A percentile compares a stretch with the other conserved stretches of the same genome.
phyloP scores from a whole-genome alignment of 805 yeast genomes.

The Sungouiella thailandica region DNA sequence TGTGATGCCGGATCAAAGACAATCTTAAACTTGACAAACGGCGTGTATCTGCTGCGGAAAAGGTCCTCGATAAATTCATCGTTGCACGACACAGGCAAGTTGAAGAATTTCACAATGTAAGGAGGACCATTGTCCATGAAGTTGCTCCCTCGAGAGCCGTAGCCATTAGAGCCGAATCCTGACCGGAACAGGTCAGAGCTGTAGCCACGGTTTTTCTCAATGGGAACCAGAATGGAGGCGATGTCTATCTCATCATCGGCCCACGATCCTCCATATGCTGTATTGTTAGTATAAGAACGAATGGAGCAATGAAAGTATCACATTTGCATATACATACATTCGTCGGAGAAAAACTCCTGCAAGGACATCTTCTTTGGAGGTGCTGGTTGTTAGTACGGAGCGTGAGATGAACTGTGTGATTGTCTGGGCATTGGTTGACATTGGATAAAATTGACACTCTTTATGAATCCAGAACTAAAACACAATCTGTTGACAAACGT shows the following conservation, averaged over 20 bases:
- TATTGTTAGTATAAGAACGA: constrained; percentile 14
- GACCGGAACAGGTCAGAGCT: constrained; percentile 5
- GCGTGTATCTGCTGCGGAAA: constrained; percentile 58
- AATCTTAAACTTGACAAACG: constrained; percentile 54
- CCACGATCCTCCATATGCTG: constrained; percentile 45
- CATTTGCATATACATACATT: constrained; percentile 30
- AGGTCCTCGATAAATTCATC: constrained; percentile 52
- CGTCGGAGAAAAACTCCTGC: constrained; percentile 42
- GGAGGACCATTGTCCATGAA: constrained; percentile 44
- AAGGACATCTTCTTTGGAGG: constrained; percentile 45
- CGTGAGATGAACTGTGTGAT: background rate
- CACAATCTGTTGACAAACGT: too few species aligned
- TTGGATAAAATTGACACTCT: too few species aligned
- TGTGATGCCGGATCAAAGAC: constrained; percentile 47
- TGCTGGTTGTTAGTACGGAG: constrained; percentile 17
- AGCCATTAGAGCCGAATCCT: constrained; percentile 5
- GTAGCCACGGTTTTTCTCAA: constrained; percentile 31
- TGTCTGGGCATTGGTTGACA: too few species aligned
- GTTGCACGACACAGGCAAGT: constrained; percentile 53
- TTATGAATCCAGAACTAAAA: too few species aligned
- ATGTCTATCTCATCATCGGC: constrained; percentile 43
- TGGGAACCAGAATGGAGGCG: constrained; percentile 42
- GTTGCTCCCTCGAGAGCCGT: constrained; percentile 5
- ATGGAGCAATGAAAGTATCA: background rate
- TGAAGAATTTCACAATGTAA: constrained; percentile 57